A percentile compares a stretch with the other conserved stretches of the same genome.
These are phyloP conservation scores for Nothomitra cinnamomea DNA, from an alignment of 2,329 filamentous ascomycete genomes.

Conservation along the genomic window DNA sequence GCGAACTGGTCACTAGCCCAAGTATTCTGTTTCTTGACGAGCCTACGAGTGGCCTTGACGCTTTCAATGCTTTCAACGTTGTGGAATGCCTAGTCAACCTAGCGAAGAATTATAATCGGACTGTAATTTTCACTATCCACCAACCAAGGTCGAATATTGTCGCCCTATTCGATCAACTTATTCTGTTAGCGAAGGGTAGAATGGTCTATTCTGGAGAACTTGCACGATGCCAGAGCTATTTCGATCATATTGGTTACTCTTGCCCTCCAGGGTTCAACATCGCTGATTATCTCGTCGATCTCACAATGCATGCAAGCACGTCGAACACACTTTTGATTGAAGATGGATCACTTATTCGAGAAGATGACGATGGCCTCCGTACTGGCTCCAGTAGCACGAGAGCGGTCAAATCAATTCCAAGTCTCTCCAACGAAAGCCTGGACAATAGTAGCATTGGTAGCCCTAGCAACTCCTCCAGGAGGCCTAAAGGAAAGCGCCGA, in stretches of 20 bases:
- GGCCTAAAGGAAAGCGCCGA: constrained; percentile 53
- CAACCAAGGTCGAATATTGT: constrained; percentile 97
- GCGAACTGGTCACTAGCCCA: constrained; percentile 90
- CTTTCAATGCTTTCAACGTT: constrained; percentile 96
- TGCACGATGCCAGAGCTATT: constrained; percentile 74
- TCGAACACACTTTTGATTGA: constrained; percentile 37
- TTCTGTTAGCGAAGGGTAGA: constrained; percentile 74
- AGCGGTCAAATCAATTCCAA: constrained; percentile 80
- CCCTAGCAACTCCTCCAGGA: constrained; percentile 40
- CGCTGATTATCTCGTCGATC: constrained; percentile 89
- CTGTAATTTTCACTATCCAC: constrained; percentile 96
- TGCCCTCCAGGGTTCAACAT: constrained; percentile 98
- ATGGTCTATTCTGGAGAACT: constrained; percentile 92
- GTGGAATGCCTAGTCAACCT: constrained; percentile 88
- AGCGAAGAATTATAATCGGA: constrained; percentile 91
- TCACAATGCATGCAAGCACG: constrained; percentile 85
- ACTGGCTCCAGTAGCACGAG: constrained; percentile 73
- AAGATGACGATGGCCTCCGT: constrained; percentile 44
- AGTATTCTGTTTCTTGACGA: constrained; percentile 96
- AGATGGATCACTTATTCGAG: constrained; percentile 39
- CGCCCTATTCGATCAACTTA: constrained; percentile 84
- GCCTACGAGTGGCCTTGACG: constrained; percentile 87
- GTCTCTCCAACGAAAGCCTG: constrained; percentile 58
- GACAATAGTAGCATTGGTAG: constrained; percentile 43
- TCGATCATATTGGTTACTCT: constrained; percentile 77